A percentile compares a stretch with the other conserved stretches of the same genome.
phyloP scores from a whole-genome alignment of 345 rosid species.

The Linum trigynum region DNA sequence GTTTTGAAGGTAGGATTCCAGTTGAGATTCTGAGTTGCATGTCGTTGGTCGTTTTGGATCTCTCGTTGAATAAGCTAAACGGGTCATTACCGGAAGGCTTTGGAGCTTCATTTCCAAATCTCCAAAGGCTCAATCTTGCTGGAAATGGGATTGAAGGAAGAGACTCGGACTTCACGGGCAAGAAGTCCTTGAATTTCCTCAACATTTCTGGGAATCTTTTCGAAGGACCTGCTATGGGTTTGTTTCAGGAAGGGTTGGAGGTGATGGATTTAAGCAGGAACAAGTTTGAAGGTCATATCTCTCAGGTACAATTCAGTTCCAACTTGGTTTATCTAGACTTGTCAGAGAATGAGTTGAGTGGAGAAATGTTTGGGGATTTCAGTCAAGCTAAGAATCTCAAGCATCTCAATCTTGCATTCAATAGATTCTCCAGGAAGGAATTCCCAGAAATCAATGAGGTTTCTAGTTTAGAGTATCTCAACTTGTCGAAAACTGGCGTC shows the following conservation, averaged over 20 bases:
- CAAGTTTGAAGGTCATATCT: constrained; percentile 67
- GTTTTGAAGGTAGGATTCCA: constrained; percentile 56
- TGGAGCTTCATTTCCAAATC: constrained; percentile 67
- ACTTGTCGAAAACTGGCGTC: constrained; percentile 62
- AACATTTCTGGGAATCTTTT: constrained; percentile 64
- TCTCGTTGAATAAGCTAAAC: constrained; percentile 57
- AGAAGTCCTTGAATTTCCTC: constrained; percentile 48
- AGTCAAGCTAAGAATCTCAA: constrained; percentile 47
- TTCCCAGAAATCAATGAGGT: constrained; percentile 47
- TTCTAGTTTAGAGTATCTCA: constrained; percentile 52
- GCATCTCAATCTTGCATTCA: constrained; percentile 69
- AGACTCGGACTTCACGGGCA: constrained; percentile 35
- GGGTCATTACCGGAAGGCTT: constrained; percentile 72
- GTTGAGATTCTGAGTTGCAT: constrained; percentile 39
- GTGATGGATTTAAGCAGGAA: constrained; percentile 72
- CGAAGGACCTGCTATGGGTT: constrained; percentile 47
- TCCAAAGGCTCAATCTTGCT: constrained; percentile 55
- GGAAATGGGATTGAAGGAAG: constrained; percentile 52
- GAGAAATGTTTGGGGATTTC: constrained; percentile 47
- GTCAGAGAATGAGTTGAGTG: constrained; percentile 78
- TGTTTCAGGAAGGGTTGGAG: constrained; percentile 40
- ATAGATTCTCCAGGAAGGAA: constrained; percentile 49
- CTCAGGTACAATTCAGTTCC: constrained; percentile 68
- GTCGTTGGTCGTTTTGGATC: constrained; percentile 50
- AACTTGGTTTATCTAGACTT: constrained; percentile 64